phyloP scores from a whole-genome alignment of 352 stramenopile species.

The Globisporangium alternatum region DNA sequence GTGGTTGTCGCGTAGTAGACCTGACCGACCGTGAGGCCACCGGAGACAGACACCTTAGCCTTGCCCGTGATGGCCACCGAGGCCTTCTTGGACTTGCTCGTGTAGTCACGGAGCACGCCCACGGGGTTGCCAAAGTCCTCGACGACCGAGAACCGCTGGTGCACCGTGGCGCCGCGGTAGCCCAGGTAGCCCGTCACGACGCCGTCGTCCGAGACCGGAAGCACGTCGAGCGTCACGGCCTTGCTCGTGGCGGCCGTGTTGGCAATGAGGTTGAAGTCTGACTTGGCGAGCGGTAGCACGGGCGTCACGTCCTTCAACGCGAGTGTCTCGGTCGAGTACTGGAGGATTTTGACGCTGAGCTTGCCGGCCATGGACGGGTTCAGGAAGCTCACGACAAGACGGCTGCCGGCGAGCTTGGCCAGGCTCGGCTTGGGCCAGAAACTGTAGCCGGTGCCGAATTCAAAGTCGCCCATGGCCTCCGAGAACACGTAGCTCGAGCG shows the following conservation, averaged over 20 bases:
- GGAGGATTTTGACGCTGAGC: conserved; percentile 42
- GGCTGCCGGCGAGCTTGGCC: conserved; percentile 39
- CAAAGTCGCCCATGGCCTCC: conserved; percentile 40
- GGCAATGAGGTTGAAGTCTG: conserved; percentile 32
- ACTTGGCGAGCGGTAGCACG: conserved; percentile 33
- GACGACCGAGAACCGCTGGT: conserved; percentile 45
- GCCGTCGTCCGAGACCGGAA: conserved; percentile 42
- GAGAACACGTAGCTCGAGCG: conserved; percentile 44
- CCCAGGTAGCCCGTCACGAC: conserved; percentile 48
- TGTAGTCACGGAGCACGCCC: conserved; percentile 41
- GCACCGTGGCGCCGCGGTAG: conserved; percentile 23
- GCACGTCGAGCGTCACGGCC: conserved; percentile 38
- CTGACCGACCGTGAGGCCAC: conserved; percentile 22
- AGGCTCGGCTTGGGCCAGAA: conserved; percentile 44
- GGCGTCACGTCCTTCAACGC: conserved; percentile 48
- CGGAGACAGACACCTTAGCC: conserved; percentile 31
- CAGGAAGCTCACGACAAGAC: conserved; percentile 60
- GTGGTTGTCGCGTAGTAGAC: conserved; percentile 65
- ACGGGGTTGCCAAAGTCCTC: conserved; percentile 44
- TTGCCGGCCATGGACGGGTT: conserved; percentile 48
- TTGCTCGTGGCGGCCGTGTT: conserved; percentile 9
- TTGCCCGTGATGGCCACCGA: conserved; percentile 35
- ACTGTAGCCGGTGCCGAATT: conserved; percentile 31
- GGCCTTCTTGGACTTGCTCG: conserved; percentile 21
- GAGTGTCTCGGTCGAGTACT: conserved; percentile 41